These are phyloP conservation scores for Paspalum vaginatum DNA, from an alignment of 176 grass and related monocot genomes.

Conservation along the genomic window DNA sequence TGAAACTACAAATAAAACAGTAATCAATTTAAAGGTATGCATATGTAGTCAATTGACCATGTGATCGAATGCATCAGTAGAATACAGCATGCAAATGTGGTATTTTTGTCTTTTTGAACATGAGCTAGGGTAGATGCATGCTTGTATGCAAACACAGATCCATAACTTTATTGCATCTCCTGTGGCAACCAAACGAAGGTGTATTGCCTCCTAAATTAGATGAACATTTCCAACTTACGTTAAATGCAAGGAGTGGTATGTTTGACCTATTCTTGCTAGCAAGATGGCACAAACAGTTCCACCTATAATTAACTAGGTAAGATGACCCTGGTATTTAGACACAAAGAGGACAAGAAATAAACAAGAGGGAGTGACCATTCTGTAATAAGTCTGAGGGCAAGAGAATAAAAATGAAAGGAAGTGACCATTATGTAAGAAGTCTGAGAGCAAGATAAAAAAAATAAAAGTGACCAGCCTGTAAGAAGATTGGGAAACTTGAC, in stretches of 20 bases:
- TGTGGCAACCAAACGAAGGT: background rate
- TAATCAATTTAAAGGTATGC: conserved; percentile 1
- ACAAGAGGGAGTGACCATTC: background rate
- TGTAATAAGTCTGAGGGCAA: conserved; percentile 15
- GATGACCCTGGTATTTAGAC: too few relatives aligned
- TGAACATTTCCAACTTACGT: too few relatives aligned
- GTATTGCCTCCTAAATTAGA: too few relatives aligned
- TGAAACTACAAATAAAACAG: conserved; percentile 22
- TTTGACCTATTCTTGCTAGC: too few relatives aligned
- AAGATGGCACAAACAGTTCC: too few relatives aligned
- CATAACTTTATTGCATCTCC: background rate
- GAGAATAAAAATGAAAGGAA: background rate
- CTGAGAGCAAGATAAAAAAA: background rate
- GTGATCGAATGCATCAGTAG: conserved; percentile 25
- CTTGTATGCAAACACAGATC: conserved; percentile 7
- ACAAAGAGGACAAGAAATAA: too few relatives aligned
- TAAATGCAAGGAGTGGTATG: too few relatives aligned
- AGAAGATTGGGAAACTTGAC: background rate
- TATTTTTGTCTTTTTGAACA: background rate
- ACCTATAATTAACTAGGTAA: too few relatives aligned
- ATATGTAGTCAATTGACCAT: conserved; percentile 23
- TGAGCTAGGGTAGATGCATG: conserved; percentile 22
- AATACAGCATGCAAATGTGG: background rate
- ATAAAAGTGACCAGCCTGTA: too few relatives aligned
- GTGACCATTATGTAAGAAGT: background rate